A percentile compares a stretch with the other conserved stretches of the same genome.
Evolutionary conservation across 2,329 filamentous ascomycete species (phyloP).

Genomic region (Fonsecaea monophora): DNA sequence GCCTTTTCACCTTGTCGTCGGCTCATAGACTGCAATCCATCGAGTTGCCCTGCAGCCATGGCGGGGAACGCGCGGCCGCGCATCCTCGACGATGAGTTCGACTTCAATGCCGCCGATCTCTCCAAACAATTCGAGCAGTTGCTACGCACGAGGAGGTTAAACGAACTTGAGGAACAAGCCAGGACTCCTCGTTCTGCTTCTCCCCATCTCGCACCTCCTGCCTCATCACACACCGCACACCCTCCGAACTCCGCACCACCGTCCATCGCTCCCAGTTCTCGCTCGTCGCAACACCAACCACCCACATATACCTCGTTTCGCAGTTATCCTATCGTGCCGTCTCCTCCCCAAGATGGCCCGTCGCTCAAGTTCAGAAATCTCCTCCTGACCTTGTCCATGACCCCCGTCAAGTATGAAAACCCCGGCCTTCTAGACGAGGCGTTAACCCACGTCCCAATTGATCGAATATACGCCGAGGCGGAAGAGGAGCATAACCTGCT

Average conservation of each 20-base stretch:
- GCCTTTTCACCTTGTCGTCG: constrained; percentile 9
- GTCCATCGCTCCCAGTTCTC: constrained; percentile 43
- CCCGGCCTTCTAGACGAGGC: constrained; percentile 93
- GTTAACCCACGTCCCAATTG: constrained; percentile 81
- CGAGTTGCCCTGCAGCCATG: constrained; percentile 21
- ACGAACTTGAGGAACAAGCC: constrained; percentile 72
- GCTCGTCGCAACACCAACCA: constrained; percentile 47
- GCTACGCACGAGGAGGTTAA: constrained; percentile 84
- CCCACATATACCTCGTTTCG: constrained; percentile 68
- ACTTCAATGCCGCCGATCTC: constrained; percentile 79
- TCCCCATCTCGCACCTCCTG: constrained; percentile 32
- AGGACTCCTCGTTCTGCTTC: constrained; percentile 59
- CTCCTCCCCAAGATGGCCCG: constrained; percentile 73
- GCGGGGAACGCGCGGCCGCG: constrained; percentile 33
- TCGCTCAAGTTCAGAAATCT: constrained; percentile 81
- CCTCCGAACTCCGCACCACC: constrained; percentile 42
- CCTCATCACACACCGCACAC: constrained; percentile 28
- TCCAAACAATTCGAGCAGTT: constrained; percentile 85
- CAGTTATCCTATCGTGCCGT: constrained; percentile 74
- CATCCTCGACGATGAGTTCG: constrained; percentile 42
- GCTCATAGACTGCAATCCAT: constrained; percentile 9
- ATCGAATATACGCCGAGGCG: constrained; percentile 90
- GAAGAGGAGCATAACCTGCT: constrained; percentile 91
- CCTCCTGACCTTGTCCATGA: constrained; percentile 82
- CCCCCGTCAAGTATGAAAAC: constrained; percentile 94